Base-by-base conservation (phyloP, 2,329 filamentous ascomycete genomes). In the Hypoxylon sp. region DNA sequence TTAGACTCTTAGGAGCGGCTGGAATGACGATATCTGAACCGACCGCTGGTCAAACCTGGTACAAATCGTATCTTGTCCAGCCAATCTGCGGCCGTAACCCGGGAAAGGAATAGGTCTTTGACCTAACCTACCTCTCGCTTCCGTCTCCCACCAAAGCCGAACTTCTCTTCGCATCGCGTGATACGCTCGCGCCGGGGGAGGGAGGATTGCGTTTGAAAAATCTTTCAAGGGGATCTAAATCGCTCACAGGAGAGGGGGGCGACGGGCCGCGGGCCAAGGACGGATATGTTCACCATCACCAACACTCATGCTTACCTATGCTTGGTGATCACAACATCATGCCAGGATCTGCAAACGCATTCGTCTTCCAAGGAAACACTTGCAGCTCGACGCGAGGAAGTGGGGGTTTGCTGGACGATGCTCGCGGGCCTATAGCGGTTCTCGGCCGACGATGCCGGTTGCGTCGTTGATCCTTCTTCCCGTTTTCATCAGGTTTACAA, bases 291-390 rank as follows among this genome's bases (percentile, higher is more conserved):
- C 37, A 19, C 51, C 45, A 52, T 60, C 56, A 64, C 61, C 56
- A 64, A 64, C 57, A 39, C 46, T 27, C 23, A 34, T 56, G 51
- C 25, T 37, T 46, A 51, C 21, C 46, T 58, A 43, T 47, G 43
- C 43, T 56, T 48, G 60, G 34, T 59, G 60, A 52, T 59, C 56
- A 60, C 56, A 57, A 58, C 61, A 67, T 67, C 65, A 67, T 53
- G 53, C 56, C 52, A 64, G 65, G 65, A 67, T 67, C 65, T 64
- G 56, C 65, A 61, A 46, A 57, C 37, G n/a, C 53, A 46, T 47
- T 57, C 9, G 30, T 65, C 59, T 65, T 68, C 59, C 62, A 65
- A 63, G 63, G 51, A 68, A 63, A 55, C 34, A 63, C 62, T 58
- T 50, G 59, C 58, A 62, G 54, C 43, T 53, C n/a, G 23, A 60